phyloP scores from a whole-genome alignment of 2,329 filamentous ascomycete species.

The Conoideocrella luteorostrata region DNA sequence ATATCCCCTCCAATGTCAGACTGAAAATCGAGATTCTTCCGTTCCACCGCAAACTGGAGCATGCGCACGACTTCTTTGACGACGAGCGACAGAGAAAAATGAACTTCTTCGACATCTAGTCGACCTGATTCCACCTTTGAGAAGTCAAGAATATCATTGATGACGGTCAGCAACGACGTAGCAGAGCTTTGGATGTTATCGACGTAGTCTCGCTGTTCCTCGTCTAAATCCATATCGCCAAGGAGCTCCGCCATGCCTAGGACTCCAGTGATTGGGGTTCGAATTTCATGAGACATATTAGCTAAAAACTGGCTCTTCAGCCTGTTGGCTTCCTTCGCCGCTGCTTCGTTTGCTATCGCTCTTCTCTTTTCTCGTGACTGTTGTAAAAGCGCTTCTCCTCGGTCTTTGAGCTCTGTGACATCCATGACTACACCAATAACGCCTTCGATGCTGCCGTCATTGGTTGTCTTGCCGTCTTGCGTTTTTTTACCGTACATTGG shows the following conservation, averaged over 20 bases:
- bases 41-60: slow-evolving; percentile 76
- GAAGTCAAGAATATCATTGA: slow-evolving; percentile 88
- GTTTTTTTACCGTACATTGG: slow-evolving; percentile 55
- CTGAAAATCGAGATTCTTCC: slow-evolving; percentile 69
- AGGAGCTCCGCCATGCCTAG: slow-evolving; percentile 75
- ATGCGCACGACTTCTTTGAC: slow-evolving; percentile 79
- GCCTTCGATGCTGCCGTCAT: slow-evolving; percentile 54
- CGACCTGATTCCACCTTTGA: slow-evolving; percentile 78
- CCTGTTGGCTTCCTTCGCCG: slow-evolving; percentile 72
- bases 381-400: slow-evolving; percentile 55
- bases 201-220: slow-evolving; percentile 68
- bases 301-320: slow-evolving; percentile 76
- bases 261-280: slow-evolving; percentile 72
- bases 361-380: slow-evolving; percentile 64
- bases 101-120: slow-evolving; percentile 72
- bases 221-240: slow-evolving; percentile 58
- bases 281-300: slow-evolving; percentile 77
- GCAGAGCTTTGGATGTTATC: slow-evolving; percentile 75
- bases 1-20: slow-evolving; percentile 58
- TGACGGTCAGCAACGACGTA: slow-evolving; percentile 76
- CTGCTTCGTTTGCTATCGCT: slow-evolving; percentile 66
- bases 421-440: slow-evolving; percentile 77
- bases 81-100: slow-evolving; percentile 68
- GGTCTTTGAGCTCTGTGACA: slow-evolving; percentile 63
- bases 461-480: slow-evolving; percentile 39